These are phyloP conservation scores for Salix exigua DNA, from an alignment of 345 rosid species.

Conservation along the genomic window DNA sequence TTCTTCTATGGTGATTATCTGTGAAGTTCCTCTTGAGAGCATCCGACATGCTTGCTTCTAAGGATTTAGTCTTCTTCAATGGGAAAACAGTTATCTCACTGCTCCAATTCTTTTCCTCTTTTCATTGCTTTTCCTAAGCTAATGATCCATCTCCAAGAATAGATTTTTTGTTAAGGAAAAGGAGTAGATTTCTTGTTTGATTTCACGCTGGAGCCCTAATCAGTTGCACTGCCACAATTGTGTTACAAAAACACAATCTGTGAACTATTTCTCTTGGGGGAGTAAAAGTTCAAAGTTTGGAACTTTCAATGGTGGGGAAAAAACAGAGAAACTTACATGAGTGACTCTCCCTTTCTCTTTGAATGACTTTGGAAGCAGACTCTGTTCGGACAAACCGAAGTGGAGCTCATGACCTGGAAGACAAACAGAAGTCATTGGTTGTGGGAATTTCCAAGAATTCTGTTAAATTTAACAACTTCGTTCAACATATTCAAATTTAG, in stretches of 20 bases:
- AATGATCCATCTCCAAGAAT: not conserved
- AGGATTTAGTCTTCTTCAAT: not conserved
- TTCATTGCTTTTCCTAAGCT: not conserved
- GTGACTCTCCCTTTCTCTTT: not conserved
- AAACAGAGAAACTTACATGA: not conserved
- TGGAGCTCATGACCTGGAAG: no score
- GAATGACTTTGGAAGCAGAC: no score
- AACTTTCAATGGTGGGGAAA: no score
- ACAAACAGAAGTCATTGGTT: no score
- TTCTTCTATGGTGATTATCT: no score
- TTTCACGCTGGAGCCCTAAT: not conserved
- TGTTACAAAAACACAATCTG: not conserved
- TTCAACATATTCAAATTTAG: no score
- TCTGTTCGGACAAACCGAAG: no score
- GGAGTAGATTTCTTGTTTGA: not conserved
- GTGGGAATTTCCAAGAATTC: no score
- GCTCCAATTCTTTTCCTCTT: not conserved
- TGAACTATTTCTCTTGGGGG: no score
- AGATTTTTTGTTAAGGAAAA: not conserved
- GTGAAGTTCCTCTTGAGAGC: not conserved
- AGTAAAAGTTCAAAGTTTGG: no score
- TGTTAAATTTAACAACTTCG: no score
- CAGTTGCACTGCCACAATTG: not conserved
- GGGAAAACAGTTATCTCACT: not conserved
- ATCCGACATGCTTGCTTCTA: not conserved